Evolutionary conservation across 169 alveolate genomes (phyloP).

Genomic region (Plasmodium gonderi): DNA sequence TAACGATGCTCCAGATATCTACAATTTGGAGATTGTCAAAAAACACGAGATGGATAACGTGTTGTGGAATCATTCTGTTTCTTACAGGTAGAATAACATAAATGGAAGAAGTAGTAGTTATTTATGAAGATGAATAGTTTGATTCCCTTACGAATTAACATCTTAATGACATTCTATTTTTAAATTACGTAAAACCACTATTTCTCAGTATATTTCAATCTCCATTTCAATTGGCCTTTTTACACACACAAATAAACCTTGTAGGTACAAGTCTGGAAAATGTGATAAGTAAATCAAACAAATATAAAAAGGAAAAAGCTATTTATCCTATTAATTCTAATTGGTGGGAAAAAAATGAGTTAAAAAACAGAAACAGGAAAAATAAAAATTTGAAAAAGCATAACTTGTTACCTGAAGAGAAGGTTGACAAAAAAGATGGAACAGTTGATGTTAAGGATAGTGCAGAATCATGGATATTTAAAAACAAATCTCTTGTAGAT

Average conservation of each 20-base stretch:
- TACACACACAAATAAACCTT: too few relatives aligned
- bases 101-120: neutral
- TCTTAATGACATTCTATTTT: neutral
- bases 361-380: neutral
- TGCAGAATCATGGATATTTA: neutral
- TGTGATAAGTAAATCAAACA: conserved; percentile 7
- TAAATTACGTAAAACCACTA: neutral
- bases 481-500: neutral
- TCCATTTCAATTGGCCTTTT: neutral
- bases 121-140: neutral
- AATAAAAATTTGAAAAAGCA: neutral
- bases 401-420: conserved; percentile 1
- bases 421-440: neutral
- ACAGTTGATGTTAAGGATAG: neutral
- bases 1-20: neutral
- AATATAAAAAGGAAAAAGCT: neutral
- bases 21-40: neutral
- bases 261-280: conserved; percentile 13
- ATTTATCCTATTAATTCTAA: neutral
- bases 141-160: neutral
- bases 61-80: neutral
- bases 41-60: neutral
- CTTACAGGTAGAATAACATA: conserved; percentile 3
- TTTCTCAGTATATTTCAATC: neutral
- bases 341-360: neutral